phyloP scores from a whole-genome alignment of 2,329 filamentous ascomycete genomes.

The Chrysosporium queenslandicum region DNA sequence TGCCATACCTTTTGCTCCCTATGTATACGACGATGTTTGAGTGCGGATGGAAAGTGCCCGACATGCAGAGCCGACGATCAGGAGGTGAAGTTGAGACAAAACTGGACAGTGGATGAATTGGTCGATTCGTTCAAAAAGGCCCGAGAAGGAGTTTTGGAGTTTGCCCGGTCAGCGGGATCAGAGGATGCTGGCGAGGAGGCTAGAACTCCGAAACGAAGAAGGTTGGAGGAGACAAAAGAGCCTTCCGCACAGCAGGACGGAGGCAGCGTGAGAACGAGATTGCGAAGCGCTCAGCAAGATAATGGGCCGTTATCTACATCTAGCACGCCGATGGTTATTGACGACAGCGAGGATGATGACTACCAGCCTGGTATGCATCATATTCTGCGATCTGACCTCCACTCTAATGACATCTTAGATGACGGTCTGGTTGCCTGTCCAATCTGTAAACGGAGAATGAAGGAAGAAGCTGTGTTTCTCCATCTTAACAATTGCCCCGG shows the following conservation, averaged over 20 bases:
- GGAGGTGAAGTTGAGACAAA: constrained; percentile 72
- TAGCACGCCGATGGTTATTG: constrained; percentile 25
- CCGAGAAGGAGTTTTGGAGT: constrained; percentile 51
- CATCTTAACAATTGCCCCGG: constrained; percentile 63
- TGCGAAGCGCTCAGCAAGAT: constrained; percentile 22
- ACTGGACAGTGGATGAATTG: constrained; percentile 75
- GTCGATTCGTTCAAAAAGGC: constrained; percentile 66
- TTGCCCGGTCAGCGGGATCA: constrained; percentile 52
- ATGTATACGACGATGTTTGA: constrained; percentile 80
- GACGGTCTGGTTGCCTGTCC: constrained; percentile 77
- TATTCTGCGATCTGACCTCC: background rate
- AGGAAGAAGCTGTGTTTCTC: constrained; percentile 62
- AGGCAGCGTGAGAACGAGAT: constrained; percentile 21
- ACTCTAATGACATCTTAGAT: constrained; percentile 34
- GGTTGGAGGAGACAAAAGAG: constrained; percentile 24
- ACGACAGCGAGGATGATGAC: constrained; percentile 36
- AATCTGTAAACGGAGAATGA: constrained; percentile 70
- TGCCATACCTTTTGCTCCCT: constrained; percentile 93
- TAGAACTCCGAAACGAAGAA: constrained; percentile 29
- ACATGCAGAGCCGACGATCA: constrained; percentile 70
- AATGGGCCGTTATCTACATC: constrained; percentile 8
- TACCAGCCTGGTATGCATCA: constrained; percentile 25
- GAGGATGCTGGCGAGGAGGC: constrained; percentile 30
- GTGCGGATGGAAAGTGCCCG: constrained; percentile 76
- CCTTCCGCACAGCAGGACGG: constrained; percentile 19